phyloP scores from a whole-genome alignment of 2,329 filamentous ascomycete species.

The Paecilomyces variotii region DNA sequence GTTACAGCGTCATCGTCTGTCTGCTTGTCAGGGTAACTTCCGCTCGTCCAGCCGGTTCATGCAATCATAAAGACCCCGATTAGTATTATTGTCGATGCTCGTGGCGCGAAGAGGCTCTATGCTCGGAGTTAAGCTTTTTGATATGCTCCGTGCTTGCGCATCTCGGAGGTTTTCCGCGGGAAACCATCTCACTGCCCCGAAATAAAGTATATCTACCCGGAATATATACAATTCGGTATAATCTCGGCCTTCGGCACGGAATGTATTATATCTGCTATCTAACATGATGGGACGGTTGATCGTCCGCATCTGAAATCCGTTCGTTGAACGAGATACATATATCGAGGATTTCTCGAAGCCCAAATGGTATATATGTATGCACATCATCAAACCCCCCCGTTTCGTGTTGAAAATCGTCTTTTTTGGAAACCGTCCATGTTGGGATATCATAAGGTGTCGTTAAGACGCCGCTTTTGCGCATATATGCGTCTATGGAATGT shows the following conservation, averaged over 20 bases:
- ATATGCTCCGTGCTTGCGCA: not conserved
- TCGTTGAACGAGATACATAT: not conserved
- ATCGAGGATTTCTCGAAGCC: not conserved
- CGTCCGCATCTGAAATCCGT: not conserved
- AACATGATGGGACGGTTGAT: not conserved
- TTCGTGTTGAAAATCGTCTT: not conserved
- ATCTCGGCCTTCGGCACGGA: not conserved
- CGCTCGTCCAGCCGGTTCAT: not conserved
- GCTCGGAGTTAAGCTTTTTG: not conserved
- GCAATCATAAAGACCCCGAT: not conserved
- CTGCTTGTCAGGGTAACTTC: not conserved
- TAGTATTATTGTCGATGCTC: not conserved
- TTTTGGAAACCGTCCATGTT: not conserved
- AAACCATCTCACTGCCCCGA: not conserved
- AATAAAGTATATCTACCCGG: not conserved
- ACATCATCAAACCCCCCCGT: not conserved
- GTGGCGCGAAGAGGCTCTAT: not conserved
- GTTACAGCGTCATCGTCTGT: not conserved
- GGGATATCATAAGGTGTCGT: not conserved
- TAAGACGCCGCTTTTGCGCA: not conserved
- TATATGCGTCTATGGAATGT: not conserved
- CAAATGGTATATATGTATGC: not conserved
- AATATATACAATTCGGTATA: not conserved
- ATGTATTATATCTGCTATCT: not conserved
- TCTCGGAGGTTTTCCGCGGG: not conserved